phyloP scores from a whole-genome alignment of 2,329 filamentous ascomycete species.

The Fusarium zealandicum region DNA sequence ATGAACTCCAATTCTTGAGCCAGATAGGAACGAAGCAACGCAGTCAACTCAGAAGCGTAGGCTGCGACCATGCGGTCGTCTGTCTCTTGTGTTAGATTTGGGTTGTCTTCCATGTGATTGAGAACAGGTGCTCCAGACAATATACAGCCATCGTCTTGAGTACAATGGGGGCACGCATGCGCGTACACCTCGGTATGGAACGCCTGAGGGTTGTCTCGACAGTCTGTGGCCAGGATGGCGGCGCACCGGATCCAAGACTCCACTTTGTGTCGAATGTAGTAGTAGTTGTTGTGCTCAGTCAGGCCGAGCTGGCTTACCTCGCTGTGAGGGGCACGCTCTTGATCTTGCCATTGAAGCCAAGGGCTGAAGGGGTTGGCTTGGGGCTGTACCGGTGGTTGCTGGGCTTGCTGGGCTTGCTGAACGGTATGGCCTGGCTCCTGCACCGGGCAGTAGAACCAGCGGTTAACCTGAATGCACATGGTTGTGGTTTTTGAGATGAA shows the following conservation, averaged over 20 bases:
- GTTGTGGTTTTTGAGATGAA: not conserved
- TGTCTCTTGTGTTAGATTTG: not conserved
- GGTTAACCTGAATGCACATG: constrained; percentile 27
- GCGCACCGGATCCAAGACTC: constrained; percentile 27
- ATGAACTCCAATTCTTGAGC: not conserved
- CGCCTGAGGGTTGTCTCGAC: constrained; percentile 4
- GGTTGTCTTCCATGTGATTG: not conserved
- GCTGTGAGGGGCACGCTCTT: not conserved
- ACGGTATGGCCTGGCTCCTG: too few species aligned
- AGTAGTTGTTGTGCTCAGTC: not conserved
- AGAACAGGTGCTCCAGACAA: constrained; percentile 2
- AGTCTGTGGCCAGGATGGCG: not conserved
- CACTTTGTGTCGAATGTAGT: constrained; percentile 17
- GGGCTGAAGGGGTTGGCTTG: not conserved
- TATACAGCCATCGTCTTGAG: constrained; percentile 16
- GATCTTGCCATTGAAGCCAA: constrained; percentile 3
- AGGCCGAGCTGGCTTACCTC: not conserved
- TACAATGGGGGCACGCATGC: constrained; percentile 21
- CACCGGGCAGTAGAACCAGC: constrained; percentile 27
- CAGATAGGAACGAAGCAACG: not conserved
- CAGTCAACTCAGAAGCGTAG: not conserved
- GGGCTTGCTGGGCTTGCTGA: not conserved
- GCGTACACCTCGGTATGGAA: constrained; percentile 19
- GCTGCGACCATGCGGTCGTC: not conserved
- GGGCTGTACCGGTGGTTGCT: not conserved